Evolutionary conservation across 202 grass and related monocot genomes (phyloP), one percentile per base, ranked within the genome.

Genomic region (Zoysia matrella): DNA sequence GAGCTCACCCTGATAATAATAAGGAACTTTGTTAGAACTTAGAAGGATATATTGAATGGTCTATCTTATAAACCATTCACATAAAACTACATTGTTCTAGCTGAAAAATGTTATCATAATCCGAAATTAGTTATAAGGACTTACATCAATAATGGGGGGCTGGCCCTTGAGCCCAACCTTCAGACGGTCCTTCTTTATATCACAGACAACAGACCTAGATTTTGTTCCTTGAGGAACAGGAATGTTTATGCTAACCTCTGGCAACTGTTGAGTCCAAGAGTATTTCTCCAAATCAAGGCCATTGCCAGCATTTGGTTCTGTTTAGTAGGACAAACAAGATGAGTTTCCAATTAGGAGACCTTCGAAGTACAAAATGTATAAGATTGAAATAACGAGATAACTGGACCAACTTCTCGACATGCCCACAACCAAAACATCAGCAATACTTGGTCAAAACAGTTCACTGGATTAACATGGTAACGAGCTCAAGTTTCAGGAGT

Each of bases 201-300:
- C 93, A 36, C 91, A 95, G 13, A 84, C 71, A 41, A 99, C 89
- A 87, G 90, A 90, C 83, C 93, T 95, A 73, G 96, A 95, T 69
- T 99, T 99, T 52, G 91, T 99, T 64, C 96, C 96, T 47, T 89
- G 62, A 67, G 93, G 93, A 89, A 99, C 87, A 79, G 91, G 91
- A 76, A 99, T 36, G 2, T 51, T 89, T 14, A 99, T 69, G 15
- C 45, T 99, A 64, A 99, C 89, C 77, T 99, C 96, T 86, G 89
- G 87, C 81, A 99, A 72, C 72, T 92, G 83, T 79, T 99, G 96
- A 67, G 87, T 99, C 96, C 96, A 99, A 1, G 93, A 95, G 73
- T 99, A 99, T n/a, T 92, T 99, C 67, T 95, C 96, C 78, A 99
- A 83, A 89, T 99, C 96, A 89, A 99, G 87, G 54, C 96, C 96